Evolutionary conservation across 2,329 filamentous ascomycete species (phyloP), one percentile per base, ranked within the genome.

Genomic region (Botryotinia calthae): DNA sequence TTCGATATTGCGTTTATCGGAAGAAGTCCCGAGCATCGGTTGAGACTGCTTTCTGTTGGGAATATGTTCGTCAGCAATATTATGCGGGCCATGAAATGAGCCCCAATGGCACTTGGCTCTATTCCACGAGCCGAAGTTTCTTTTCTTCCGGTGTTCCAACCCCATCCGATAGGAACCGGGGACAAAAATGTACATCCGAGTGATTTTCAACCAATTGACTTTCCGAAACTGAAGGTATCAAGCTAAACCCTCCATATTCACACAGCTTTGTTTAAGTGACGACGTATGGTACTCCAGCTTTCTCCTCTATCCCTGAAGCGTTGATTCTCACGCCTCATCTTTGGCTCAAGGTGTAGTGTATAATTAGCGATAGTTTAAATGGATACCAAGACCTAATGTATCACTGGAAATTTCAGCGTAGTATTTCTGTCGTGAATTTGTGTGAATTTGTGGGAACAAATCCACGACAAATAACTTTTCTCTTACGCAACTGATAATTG

Each of bases 221-320:
- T 28, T 28, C 14, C 48, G 51, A 28, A 2, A 18, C n/a, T 28
- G 18, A 16, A 2, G 16, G 3, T 16, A 54, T 9, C 6, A n/a
- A 3, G 18, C 6, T 7, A 1, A 0, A 28, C 6, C 16, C 2
- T 54, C 4, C 51, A 28, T 6, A 22, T 54, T 9, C 1, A 28
- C 14, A 28, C 14, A 28, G 18, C 2, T 18, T 18, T 14, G 12
- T 44, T 9, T 3, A 44, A 16, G 42, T 44, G 12, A 44, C 14
- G 42, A 16, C 12, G 16, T 44, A 44, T 44, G 12, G 16, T 16
- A 16, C 40, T 16, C 1, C 42, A 44, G 16, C 12, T 44, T 44
- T 44, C 42, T 44, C 42, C 14, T 44, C 12, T 37, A 37, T 42
- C 40, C 48, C 12, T 6, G 51, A 3, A 28, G 51, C 3, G n/a